Percentiles rank a stretch among this genome's conserved stretches.
Conservation (phyloP, 129 eudicot species). For the Lactuca sativa region DNA sequence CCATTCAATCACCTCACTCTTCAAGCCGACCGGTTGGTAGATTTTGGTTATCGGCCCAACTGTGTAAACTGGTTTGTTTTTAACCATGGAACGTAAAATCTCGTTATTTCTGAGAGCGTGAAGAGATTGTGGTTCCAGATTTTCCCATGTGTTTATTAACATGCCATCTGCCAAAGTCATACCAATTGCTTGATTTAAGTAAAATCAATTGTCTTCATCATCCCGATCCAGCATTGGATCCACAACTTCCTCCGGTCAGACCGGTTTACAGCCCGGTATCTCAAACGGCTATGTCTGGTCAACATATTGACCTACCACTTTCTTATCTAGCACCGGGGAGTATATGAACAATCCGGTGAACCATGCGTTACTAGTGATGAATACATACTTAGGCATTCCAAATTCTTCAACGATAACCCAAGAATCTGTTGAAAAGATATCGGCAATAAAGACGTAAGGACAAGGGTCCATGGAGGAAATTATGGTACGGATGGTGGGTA, state of each 20-base stretch:
- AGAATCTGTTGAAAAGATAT: conserved; percentile 42
- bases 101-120: conserved; percentile 37
- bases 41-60: conserved; percentile 56
- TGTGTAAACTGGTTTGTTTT: conserved; percentile 50
- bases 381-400: conserved; percentile 46
- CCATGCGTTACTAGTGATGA: conserved; percentile 48
- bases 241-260: conserved; percentile 51
- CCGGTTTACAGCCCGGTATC: conserved; percentile 67
- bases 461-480: conserved; percentile 40
- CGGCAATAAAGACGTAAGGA: conserved; percentile 40
- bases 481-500: conserved; percentile 36
- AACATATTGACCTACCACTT: conserved; percentile 50
- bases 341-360: conserved; percentile 35
- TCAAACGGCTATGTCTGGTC: conserved; percentile 41
- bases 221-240: conserved; percentile 62
- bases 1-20: conserved; percentile 46
- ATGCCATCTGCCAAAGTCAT: conserved; percentile 48
- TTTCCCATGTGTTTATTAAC: conserved; percentile 69
- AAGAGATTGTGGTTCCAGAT: conserved; percentile 46
- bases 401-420: conserved; percentile 51
- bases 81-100: conserved; percentile 26
- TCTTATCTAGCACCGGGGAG: conserved; percentile 44
- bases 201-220: conserved; percentile 38
- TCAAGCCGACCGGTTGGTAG: conserved; percentile 25
- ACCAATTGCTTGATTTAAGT: conserved; percentile 24